Conservation (phyloP, 148 eudicot genomes). For the Chenopodium suecicum region DNA sequence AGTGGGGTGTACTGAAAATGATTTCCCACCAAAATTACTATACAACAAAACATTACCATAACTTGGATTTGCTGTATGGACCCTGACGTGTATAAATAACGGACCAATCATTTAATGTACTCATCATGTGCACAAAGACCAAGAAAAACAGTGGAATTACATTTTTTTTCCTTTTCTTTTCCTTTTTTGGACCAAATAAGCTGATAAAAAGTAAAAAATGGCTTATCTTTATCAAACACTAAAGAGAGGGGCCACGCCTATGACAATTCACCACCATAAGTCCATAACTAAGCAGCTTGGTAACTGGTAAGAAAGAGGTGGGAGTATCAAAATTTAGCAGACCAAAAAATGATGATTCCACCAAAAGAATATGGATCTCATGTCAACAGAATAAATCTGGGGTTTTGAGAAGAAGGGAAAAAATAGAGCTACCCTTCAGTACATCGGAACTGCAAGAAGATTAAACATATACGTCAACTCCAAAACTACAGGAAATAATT, state of each 20-base stretch:
- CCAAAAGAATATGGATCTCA: background rate
- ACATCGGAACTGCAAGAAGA: background rate
- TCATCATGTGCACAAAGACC: background rate
- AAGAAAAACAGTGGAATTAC: background rate
- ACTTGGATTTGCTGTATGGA: too few relatives aligned
- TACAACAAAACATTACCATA: too few relatives aligned
- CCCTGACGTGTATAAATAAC: background rate
- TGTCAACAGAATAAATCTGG: background rate
- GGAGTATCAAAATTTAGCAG: background rate
- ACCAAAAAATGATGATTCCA: background rate
- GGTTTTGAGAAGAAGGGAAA: background rate
- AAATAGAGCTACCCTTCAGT: background rate
- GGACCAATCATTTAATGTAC: constrained; percentile 8
- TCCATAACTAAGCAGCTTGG: background rate
- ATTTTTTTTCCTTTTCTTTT: background rate
- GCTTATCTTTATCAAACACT: background rate
- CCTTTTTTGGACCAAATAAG: background rate
- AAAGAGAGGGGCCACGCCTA: background rate
- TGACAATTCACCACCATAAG: constrained; percentile 1
- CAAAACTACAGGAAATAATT: background rate
- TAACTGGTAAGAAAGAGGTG: background rate
- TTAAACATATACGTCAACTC: constrained; percentile 16
- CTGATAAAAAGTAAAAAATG: background rate
- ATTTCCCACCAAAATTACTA: background rate
- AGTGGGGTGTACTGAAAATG: background rate